A percentile compares a stretch with the other conserved stretches of the same genome.
Conservation (phyloP, 2,329 filamentous ascomycete species). For the Exophiala phaeomuriformis region DNA sequence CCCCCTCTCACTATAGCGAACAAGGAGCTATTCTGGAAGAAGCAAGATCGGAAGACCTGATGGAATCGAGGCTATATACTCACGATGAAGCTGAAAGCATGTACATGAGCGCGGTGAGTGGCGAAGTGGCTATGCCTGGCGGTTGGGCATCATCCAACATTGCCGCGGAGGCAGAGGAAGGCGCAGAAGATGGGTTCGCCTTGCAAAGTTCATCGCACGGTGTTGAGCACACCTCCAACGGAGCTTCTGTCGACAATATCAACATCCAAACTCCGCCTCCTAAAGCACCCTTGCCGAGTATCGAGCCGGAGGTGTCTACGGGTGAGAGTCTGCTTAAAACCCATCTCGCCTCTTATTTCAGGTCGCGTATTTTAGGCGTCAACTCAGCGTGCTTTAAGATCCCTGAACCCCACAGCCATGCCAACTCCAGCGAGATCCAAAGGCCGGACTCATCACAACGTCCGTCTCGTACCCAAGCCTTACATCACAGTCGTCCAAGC, state of each 20-base stretch:
- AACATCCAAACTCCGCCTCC: neutral
- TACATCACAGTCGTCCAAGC: neutral
- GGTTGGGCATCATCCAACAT: slow-evolving; percentile 14
- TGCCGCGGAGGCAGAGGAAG: neutral
- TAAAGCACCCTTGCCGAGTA: neutral
- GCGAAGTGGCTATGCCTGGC: slow-evolving; percentile 17
- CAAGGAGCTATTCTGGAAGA: neutral
- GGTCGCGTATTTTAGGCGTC: slow-evolving; percentile 15
- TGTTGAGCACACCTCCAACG: neutral
- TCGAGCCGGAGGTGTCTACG: slow-evolving; percentile 6
- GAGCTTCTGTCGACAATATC: neutral
- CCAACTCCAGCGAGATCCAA: neutral
- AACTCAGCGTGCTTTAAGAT: slow-evolving; percentile 7
- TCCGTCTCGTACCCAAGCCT: neutral
- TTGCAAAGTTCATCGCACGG: no score
- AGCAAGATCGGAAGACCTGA: slow-evolving; percentile 32
- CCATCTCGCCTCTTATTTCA: slow-evolving; percentile 17
- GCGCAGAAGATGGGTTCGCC: no score
- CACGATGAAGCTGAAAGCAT: slow-evolving; percentile 46
- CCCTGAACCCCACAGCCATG: slow-evolving; percentile 8
- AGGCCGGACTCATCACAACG: neutral
- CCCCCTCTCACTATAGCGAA: neutral
- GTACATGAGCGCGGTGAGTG: slow-evolving; percentile 52
- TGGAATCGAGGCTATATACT: slow-evolving; percentile 42
- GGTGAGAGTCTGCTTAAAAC: slow-evolving; percentile 17